Base-by-base conservation (phyloP, 208 protist species). In the Perkinsela sp. region DNA sequence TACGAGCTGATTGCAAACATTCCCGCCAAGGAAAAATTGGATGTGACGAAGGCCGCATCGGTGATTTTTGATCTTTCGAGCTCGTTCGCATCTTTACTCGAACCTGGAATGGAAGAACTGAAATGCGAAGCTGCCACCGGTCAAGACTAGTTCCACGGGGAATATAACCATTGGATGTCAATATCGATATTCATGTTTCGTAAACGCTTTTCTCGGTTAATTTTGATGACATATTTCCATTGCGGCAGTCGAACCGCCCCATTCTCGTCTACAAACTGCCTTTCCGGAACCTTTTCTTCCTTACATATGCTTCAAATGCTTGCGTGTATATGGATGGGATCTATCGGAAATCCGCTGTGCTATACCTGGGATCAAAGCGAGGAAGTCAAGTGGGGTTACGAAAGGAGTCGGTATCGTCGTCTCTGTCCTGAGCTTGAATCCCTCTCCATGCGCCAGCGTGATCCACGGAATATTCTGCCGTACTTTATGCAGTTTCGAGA, bases 1-100 rank as follows among this genome's bases (percentile, higher is more conserved):
- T 92, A 92, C 67, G 86, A 92, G 76, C 88, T 77, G 75, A 79
- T 92, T 71, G 86, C 86, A 2, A 72, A 69, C 70, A 75, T 92
- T 28, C 86, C 86, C 13, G 76, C 83, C 68, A 76, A 82, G 67
- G 84, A 92, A 75, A 71, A 75, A 6, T 70, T 85, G 0, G 77
- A 88, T 66, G 70, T 88, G 13, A 74, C 76, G 0, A 73, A 71
- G 0, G 70, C 89, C 65, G 78, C 78, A 0, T 74, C 77, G 30
- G 81, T 89, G 71, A 67, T 92, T 67, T 92, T 82, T 82, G 75
- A 79, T 0, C 82, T 83, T 68, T 82, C 82, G 15, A 85, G 77
- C 29, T 66, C 72, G 69, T 75, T 92, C 22, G 86, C 86, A 28
- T 70, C 48, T 6, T 73, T 74, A 31, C 67, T 92, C 29, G 83